Base-by-base conservation (phyloP, 768 basidiomycete genomes). In the Tricholoma hemisulphureum region DNA sequence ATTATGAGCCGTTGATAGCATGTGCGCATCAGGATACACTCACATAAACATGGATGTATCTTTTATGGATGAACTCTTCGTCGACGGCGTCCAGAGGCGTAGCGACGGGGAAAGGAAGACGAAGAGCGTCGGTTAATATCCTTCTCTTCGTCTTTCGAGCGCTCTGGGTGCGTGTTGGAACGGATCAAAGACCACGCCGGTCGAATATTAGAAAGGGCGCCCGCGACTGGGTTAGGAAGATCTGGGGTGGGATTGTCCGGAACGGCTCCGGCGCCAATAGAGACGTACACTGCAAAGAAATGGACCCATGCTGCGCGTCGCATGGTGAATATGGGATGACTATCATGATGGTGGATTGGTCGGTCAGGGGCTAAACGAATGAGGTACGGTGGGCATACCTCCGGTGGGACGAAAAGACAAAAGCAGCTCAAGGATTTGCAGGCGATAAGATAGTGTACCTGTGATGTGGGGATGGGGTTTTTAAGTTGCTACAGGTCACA, bases 21-120 rank as follows among this genome's bases (percentile, higher is more conserved):
- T 4, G 21, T 13, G 43, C 13, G 23, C 45, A 26, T 37, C 10
- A 45, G 32, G 11, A 29, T 29, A n/a, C 18, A 45, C 11, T 24
- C 23, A 51, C 23, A 24, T 8, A 13, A 51, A 34, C 50, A 50
- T 26, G 14, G n/a, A n/a, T n/a, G n/a, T n/a, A n/a, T n/a, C 6
- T 41, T 35, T 63, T 51, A 65, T 23, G 64, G 62, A 50, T 63
- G 64, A 10, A 59, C 55, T 51, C 65, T 43, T 52, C 65, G 59
- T 29, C 65, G 49, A 16, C 61, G 65, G 24, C 51, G 62, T n/a
- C 34, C 53, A 41, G 63, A 59, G 14, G 52, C 55, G 23, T 51
- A 58, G 26, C 63, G 60, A 21, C 65, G 63, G 34, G 63, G 57
- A 21, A 57, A 52, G 1, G 57, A 57, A 2, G 59, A 55, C 2